Evolutionary conservation across 441 rosid species (phyloP), one percentile per base, ranked within the genome.

Genomic region (Dalechampia spathulata): DNA sequence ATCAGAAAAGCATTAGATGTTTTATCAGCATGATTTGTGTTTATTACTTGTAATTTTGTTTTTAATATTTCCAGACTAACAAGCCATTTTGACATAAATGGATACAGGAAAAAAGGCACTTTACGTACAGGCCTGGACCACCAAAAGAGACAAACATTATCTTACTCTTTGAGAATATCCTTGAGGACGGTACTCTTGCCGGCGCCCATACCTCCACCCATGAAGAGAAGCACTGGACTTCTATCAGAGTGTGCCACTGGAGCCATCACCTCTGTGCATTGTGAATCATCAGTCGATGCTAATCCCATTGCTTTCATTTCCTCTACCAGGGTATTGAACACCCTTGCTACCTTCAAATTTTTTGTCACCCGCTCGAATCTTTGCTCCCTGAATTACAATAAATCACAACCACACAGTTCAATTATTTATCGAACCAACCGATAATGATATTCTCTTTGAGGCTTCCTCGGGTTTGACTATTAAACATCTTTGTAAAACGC

Each of bases 121-220:
- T n/a, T n/a, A n/a, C n/a, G n/a, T n/a, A n/a, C n/a, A n/a, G n/a
- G n/a, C n/a, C n/a, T n/a, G n/a, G n/a, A n/a, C n/a, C n/a, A n/a
- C n/a, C n/a, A n/a, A n/a, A n/a, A n/a, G n/a, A n/a, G n/a, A n/a
- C n/a, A n/a, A n/a, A n/a, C n/a, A n/a, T n/a, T n/a, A 8, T 3
- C 62, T 76, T 81, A 92, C 98, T 92, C 98, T 76, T 86, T 76
- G 50, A 89, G 83, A 58, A 92, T 92, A 65, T 92, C 98, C 75
- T 92, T 86, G 32, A 92, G 98, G 17, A 88, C 96, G 27, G 98
- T 92, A 74, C 96, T 92, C 72, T 89, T 92, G 28, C 98, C 98
- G 23, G 98, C 98, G 63, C 98, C 98, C 95, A 92, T 92, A 14
- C 98, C 98, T 37, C 96, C 98, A 1, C 96, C 98, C 95, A 92